phyloP scores from a whole-genome alignment of 768 basidiomycete genomes.

The Boletus eberwhitei region DNA sequence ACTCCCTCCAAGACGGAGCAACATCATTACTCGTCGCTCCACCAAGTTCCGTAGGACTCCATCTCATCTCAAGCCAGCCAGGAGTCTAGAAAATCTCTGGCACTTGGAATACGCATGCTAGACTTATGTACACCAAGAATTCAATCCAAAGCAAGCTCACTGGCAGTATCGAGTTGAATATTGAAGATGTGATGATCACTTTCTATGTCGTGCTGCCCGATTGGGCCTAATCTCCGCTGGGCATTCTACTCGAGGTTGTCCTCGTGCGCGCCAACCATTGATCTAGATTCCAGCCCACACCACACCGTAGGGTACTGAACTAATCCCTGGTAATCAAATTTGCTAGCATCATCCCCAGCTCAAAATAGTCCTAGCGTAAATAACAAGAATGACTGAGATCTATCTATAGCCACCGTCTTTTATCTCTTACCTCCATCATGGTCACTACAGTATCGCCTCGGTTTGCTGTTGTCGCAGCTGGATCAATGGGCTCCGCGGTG shows the following conservation, averaged over 20 bases:
- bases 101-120: neutral
- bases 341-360: neutral
- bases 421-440: conserved; percentile 17
- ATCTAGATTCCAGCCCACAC: conserved; percentile 21
- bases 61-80: neutral
- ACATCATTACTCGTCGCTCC: neutral
- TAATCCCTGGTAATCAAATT: neutral
- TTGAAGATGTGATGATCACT: conserved; percentile 2
- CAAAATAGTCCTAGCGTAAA: conserved; percentile 1
- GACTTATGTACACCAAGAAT: neutral
- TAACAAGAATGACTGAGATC: conserved; percentile 9
- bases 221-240: conserved; percentile 3
- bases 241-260: conserved; percentile 6
- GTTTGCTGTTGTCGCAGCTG: conserved; percentile 52
- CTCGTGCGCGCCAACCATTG: conserved; percentile 8
- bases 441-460: conserved; percentile 11
- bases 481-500: conserved; percentile 59
- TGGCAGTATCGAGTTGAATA: neutral
- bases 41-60: neutral
- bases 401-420: conserved; percentile 5
- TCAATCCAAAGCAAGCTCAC: neutral
- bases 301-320: neutral
- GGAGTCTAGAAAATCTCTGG: neutral
- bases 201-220: neutral
- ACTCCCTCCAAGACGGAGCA: neutral